phyloP scores from a whole-genome alignment of 805 yeast species.

The Hagleromyces aurorensis region DNA sequence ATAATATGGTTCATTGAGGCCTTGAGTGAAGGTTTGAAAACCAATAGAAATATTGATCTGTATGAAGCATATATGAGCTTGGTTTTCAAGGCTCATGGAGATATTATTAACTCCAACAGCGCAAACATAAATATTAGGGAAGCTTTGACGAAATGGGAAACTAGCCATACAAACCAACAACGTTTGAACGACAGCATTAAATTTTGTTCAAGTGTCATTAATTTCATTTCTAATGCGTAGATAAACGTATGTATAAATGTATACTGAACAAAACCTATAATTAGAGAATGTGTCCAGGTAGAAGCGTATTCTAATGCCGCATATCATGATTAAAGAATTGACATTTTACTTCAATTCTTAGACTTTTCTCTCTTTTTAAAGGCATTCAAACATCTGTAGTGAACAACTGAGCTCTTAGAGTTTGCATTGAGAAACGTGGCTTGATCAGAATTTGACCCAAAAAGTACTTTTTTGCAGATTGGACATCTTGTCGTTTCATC shows the following conservation, averaged over 20 bases:
- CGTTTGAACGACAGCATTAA: slow-evolving; percentile 61
- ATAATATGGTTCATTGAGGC: slow-evolving; percentile 60
- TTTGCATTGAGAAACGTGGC: slow-evolving; percentile 14
- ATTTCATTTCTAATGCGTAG: slow-evolving; percentile 38
- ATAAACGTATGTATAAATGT: slow-evolving; percentile 2
- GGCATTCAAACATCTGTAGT: slow-evolving; percentile 24
- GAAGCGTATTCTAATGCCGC: no score
- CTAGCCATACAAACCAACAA: slow-evolving; percentile 36
- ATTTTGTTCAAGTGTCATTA: slow-evolving; percentile 74
- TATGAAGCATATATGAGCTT: slow-evolving; percentile 73
- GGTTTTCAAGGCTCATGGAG: slow-evolving; percentile 75
- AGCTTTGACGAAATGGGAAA: slow-evolving; percentile 45
- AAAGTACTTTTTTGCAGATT: slow-evolving; percentile 43
- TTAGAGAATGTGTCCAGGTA: not conserved
- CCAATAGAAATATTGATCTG: slow-evolving; percentile 62
- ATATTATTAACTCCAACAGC: slow-evolving; percentile 45
- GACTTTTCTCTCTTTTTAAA: slow-evolving; percentile 3
- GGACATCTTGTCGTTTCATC: slow-evolving; percentile 44
- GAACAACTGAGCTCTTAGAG: slow-evolving; percentile 16
- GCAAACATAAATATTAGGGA: slow-evolving; percentile 34
- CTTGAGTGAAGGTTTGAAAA: slow-evolving; percentile 46
- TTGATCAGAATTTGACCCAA: slow-evolving; percentile 15
- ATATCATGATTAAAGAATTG: no score
- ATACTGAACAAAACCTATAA: no score
- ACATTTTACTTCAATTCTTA: not conserved